Evolutionary conservation across 2,329 filamentous ascomycete species (phyloP).

Genomic region (Macroventuria anomochaeta): DNA sequence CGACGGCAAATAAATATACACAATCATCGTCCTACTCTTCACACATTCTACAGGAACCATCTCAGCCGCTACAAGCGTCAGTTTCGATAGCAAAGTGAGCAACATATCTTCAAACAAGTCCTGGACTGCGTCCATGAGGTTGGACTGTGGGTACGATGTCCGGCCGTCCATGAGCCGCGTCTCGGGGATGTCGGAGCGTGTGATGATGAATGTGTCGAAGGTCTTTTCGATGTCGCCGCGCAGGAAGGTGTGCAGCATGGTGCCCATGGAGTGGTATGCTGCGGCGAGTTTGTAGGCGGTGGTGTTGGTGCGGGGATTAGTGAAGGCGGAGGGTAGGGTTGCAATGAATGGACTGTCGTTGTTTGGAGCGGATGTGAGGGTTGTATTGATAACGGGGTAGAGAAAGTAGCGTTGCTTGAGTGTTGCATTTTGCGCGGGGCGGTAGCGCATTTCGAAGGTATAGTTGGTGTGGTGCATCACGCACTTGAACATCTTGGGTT

Average conservation of each 20-base stretch:
- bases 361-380: slow-evolving; percentile 16
- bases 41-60: slow-evolving; percentile 32
- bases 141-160: slow-evolving; percentile 37
- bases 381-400: slow-evolving; percentile 40
- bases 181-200: slow-evolving; percentile 44
- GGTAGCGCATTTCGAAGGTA: slow-evolving; percentile 42
- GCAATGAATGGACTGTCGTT: slow-evolving; percentile 25
- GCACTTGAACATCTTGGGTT: slow-evolving; percentile 47
- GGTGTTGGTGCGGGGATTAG: slow-evolving; percentile 31
- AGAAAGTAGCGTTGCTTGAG: slow-evolving; percentile 39
- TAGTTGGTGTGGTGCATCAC: slow-evolving; percentile 47
- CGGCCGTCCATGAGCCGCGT: slow-evolving; percentile 40
- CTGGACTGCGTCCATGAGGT: slow-evolving; percentile 41
- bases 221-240: slow-evolving; percentile 39
- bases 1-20: slow-evolving; percentile 41
- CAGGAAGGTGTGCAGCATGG: slow-evolving; percentile 45
- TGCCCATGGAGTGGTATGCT: slow-evolving; percentile 43
- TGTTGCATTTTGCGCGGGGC: slow-evolving; percentile 32
- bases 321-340: slow-evolving; percentile 29
- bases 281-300: slow-evolving; percentile 42
- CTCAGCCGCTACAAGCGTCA: slow-evolving; percentile 37
- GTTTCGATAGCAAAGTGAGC: slow-evolving; percentile 45
- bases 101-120: slow-evolving; percentile 48
- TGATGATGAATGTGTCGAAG: slow-evolving; percentile 33
- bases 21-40: slow-evolving; percentile 36